phyloP scores from a whole-genome alignment of 176 grass and related monocot species.

The Olyra latifolia region DNA sequence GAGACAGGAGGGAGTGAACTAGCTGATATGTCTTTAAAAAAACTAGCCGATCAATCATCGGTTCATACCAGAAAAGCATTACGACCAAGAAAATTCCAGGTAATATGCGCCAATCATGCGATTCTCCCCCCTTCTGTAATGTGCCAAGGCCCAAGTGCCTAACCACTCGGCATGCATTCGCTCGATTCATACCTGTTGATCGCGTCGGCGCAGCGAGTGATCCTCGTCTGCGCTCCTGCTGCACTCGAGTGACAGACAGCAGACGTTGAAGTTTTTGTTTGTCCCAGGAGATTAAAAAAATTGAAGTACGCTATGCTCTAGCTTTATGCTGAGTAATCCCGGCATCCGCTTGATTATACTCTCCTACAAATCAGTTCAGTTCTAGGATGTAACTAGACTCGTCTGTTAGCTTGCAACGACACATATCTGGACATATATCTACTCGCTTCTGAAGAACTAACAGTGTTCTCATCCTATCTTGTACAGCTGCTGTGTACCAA shows the following conservation, averaged over 20 bases:
- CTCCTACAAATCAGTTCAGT: background rate
- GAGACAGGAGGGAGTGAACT: background rate
- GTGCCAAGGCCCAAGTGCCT: conserved; percentile 1
- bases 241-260: background rate
- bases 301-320: background rate
- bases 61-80: background rate
- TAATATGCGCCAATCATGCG: background rate
- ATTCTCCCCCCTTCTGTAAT: conserved; percentile 9
- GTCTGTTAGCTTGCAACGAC: too few relatives aligned
- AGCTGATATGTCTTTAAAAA: too few relatives aligned
- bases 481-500: too few relatives aligned
- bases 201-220: background rate
- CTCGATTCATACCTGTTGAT: background rate
- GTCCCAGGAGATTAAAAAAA: background rate
- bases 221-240: background rate
- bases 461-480: background rate
- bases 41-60: background rate
- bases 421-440: too few relatives aligned
- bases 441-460: background rate
- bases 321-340: background rate
- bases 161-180: conserved; percentile 24
- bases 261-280: background rate
- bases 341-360: background rate
- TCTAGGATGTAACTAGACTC: too few relatives aligned
- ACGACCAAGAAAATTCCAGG: background rate